Base-by-base conservation (phyloP, 345 rosid genomes). In the Firmiana major region DNA sequence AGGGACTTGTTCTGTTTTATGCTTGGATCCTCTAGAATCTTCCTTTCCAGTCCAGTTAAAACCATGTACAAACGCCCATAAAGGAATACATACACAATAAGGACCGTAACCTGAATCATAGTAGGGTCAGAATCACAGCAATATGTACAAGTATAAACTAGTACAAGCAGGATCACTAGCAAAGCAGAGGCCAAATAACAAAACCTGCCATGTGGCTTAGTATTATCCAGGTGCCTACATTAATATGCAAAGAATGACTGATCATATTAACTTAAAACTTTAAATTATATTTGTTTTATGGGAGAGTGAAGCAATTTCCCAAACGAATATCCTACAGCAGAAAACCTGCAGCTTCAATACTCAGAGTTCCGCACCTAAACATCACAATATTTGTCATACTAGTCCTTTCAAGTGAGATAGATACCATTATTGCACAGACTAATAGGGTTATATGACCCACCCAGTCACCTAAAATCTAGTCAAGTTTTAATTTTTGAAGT, bases 41-140 rank as follows among this genome's bases (percentile, higher is more conserved):
- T 81, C 57, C 83, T 74, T 81, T 90, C 94, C 73, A 90, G 87
- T 40, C 92, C 94, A 79, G 89, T 90, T 49, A 90, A 82, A 36
- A 80, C 80, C 51, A 90, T 88, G 82, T 90, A 90, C 5, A 90
- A 78, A 16, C 92, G 88, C 42, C 94, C 94, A 57, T 90, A 90
- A 31, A 90, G 90, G 75, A 87, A 90, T 4, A 84, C 72, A 63
- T 88, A 90, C 57, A 90, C 92, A 59, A 79, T 85, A 75, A 90
- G 85, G 71, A 90, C 92, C 0, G 89, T 86, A 71, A 90, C 60
- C 94, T 90, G 74, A 49, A 49, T 17, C 60, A 71, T 9, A 26
- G 15, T 48, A 69, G 42, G 54, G 73, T 48, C 42, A 69, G 58
- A 67, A 43, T 48, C 40, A 69, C 60, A 22, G 28, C 28, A 71